Percentiles rank a stretch among this genome's conserved stretches.
phyloP scores from a whole-genome alignment of 2,329 filamentous ascomycete species.

The Colletotrichum gloeosporioides region DNA sequence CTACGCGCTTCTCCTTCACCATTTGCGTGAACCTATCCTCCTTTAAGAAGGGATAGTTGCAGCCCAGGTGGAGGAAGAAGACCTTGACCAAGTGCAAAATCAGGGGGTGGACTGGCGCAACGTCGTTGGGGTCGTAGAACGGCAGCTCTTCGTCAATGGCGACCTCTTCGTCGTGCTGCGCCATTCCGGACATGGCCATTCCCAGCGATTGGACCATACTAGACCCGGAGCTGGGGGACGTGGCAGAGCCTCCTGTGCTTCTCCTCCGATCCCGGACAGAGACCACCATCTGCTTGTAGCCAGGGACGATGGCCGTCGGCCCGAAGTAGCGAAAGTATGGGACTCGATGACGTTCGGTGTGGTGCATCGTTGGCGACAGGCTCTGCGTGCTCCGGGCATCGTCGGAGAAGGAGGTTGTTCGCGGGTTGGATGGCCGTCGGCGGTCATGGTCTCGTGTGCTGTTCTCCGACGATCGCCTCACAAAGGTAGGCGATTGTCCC shows the following conservation, averaged over 20 bases:
- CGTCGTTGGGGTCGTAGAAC: constrained; percentile 77
- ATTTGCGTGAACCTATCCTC: constrained; percentile 75
- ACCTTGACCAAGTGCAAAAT: constrained; percentile 79
- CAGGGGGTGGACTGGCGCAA: constrained; percentile 73
- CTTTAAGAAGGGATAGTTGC: constrained; percentile 84
- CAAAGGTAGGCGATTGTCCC: constrained; percentile 2
- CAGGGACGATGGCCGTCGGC: constrained; percentile 87
- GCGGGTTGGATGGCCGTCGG: constrained; percentile 30
- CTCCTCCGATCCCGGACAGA: constrained; percentile 71
- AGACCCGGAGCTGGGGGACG: constrained; percentile 51
- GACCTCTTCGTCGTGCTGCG: constrained; percentile 44
- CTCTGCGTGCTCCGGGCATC: constrained; percentile 42
- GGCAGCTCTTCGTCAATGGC: constrained; percentile 61
- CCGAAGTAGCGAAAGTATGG: constrained; percentile 93
- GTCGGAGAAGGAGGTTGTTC: constrained; percentile 44
- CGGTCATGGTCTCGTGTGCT: constrained; percentile 12
- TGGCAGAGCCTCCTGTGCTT: constrained; percentile 60
- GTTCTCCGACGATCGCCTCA: constrained; percentile 11
- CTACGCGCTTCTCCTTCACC: constrained; percentile 80
- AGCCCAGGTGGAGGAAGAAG: constrained; percentile 84
- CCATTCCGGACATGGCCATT: constrained; percentile 5
- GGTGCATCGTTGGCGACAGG: constrained; percentile 52
- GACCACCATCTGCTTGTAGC: constrained; percentile 92
- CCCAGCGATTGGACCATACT: constrained; percentile 9
- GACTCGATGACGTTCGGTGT: constrained; percentile 68